Evolutionary conservation across 2,329 filamentous ascomycete species (phyloP), one percentile per base, ranked within the genome.

Genomic region (Pyrenophora teres): DNA sequence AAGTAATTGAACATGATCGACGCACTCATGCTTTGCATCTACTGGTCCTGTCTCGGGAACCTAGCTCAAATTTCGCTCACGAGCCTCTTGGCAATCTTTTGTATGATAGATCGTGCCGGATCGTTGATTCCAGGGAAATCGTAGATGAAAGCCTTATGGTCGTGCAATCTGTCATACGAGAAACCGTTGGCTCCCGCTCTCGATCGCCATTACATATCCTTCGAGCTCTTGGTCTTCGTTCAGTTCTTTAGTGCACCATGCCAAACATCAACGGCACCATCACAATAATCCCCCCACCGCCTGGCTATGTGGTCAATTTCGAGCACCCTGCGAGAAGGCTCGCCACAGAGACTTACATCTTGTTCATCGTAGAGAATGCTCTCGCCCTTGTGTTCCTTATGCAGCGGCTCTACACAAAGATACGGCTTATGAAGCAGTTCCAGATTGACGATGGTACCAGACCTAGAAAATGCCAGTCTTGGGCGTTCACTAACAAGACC

Each of bases 221-320:
- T 44, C 36, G 38, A 25, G 16, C 27, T 16, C 8, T 27, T 33
- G 4, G 39, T 38, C n/a, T 16, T 41, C 41, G 38, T 16, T 32
- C 38, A 53, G 13, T 16, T 15, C 27, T 19, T 42, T 23, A 9
- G 15, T 25, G 35, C 50, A 37, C 35, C 33, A 60, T 62, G 52
- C n/a, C 56, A 35, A 55, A 54, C 16, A 40, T 54, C 19, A 47
- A 60, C 30, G 52, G 57, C 8, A 55, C 52, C 4, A 27, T 54
- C 15, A 55, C 52, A 3, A 16, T 57, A 3, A 37, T 71, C 12
- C 55, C 61, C 15, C 52, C 68, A n/a, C 66, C 67, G 0, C 45
- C 55, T 8, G 66, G 64, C 12, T 71, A 69, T 47, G 44, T 60
- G 7, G 66, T 70, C 19, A 49, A 70, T 46, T 70, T 69, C 44